A percentile compares a stretch with the other conserved stretches of the same genome.
These are phyloP conservation scores for Schizophyllum amplum DNA, from an alignment of 1,284 basidiomycete genomes.

Conservation along the genomic window DNA sequence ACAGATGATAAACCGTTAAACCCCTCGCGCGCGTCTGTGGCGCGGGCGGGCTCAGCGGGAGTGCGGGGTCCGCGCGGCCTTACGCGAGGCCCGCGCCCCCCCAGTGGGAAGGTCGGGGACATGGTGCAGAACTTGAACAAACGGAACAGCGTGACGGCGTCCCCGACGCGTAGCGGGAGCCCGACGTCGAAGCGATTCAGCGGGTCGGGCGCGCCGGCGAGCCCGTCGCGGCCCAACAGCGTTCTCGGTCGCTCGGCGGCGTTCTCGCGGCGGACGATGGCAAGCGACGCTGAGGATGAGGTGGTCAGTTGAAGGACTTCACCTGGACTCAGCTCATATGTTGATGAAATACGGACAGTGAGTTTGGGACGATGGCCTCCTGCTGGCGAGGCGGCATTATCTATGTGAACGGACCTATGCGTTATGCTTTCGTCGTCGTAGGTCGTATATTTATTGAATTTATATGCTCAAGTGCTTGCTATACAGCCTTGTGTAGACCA, in stretches of 20 bases:
- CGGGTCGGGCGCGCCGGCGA: slow-evolving; percentile 31
- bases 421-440: too few species aligned
- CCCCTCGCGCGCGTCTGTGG: slow-evolving; percentile 22
- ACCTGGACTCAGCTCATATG: too few species aligned
- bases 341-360: too few species aligned
- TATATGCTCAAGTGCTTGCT: too few species aligned
- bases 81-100: slow-evolving; percentile 34
- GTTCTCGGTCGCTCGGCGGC: slow-evolving; percentile 41
- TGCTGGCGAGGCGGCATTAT: too few species aligned
- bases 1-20: slow-evolving; percentile 26
- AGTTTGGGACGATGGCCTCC: too few species aligned
- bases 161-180: slow-evolving; percentile 21
- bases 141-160: slow-evolving; percentile 27
- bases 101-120: slow-evolving; percentile 39
- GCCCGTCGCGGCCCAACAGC: slow-evolving; percentile 29
- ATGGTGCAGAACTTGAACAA: slow-evolving; percentile 52
- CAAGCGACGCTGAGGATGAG: slow-evolving; percentile 74
- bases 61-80: slow-evolving; percentile 48
- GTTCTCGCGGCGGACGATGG: slow-evolving; percentile 69
- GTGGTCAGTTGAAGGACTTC: slow-evolving; percentile 29
- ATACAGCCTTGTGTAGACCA: too few species aligned
- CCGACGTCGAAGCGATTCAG: slow-evolving; percentile 34
- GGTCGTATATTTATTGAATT: too few species aligned
- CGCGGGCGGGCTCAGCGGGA: slow-evolving; percentile 35
- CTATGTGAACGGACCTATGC: too few species aligned